Base-by-base conservation (phyloP, 345 rosid genomes). In the Bruguiera gymnorhiza region DNA sequence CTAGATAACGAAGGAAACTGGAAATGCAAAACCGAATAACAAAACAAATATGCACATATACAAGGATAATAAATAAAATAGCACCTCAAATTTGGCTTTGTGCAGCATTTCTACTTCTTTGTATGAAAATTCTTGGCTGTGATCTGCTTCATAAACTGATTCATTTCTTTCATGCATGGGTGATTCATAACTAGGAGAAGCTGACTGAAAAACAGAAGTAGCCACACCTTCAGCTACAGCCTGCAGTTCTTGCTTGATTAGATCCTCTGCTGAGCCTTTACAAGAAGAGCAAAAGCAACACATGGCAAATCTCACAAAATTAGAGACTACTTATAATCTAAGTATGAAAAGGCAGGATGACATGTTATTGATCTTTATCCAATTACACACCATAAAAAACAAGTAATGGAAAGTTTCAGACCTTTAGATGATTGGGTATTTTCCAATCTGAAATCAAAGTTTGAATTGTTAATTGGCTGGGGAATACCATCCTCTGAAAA, bases 141-240 rank as follows among this genome's bases (percentile, higher is more conserved):
- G 70, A 69, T 74, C 68, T 60, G 63, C 66, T 69, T 63, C 84
- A 63, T 32, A 19, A 74, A 66, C 54, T 57, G 78, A 58, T 39
- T 81, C 78, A 53, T 74, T 69, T 60, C 24, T 67, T 68, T 75
- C 73, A 52, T 65, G 55, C 16, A 26, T 67, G n/a, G 75, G 27
- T 58, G 71, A 66, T 36, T 79, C 84, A 58, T 77, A 59, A 79
- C 62, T 70, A 56, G 85, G 78, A 70, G 69, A 65, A 69, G 60
- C 55, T 37, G 84, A 71, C 71, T 78, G 80, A 60, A 87, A 81
- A 71, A 86, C 85, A 67, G 89, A 81, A 57, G 87, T 82, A 79
- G 84, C 92, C 62, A 87, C 88, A 66, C 85, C 90, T 75, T 87
- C 92, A 62, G 92, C 92, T 50, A 86, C 87, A 77, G 85, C 85